phyloP scores from a whole-genome alignment of 768 basidiomycete genomes.

The Mycena filopes region DNA sequence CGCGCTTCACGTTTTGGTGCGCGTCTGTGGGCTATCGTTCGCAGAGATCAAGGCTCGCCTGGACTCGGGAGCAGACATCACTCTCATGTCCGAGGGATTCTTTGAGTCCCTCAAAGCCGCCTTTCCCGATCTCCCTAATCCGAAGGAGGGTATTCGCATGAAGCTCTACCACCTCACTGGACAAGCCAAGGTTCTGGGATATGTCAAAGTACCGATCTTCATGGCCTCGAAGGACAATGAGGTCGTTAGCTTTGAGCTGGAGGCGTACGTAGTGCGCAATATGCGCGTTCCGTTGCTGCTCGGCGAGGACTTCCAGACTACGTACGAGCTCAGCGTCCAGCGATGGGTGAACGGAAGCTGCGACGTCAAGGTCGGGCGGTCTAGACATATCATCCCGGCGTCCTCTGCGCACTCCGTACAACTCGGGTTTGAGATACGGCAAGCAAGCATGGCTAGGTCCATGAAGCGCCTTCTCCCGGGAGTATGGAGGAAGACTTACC shows the following conservation, averaged over 20 bases:
- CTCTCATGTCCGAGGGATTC: too few species aligned
- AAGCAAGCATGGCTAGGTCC: neutral
- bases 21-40: too few species aligned
- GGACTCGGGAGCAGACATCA: too few species aligned
- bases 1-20: too few species aligned
- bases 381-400: neutral
- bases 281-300: slow-evolving; percentile 38
- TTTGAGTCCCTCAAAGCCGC: too few species aligned
- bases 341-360: slow-evolving; percentile 12
- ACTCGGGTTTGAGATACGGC: slow-evolving; percentile 11
- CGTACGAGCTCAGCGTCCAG: slow-evolving; percentile 31
- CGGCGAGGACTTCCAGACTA: slow-evolving; percentile 22
- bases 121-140: too few species aligned
- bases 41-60: too few species aligned
- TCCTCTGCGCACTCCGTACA: slow-evolving; percentile 18
- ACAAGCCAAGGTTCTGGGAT: slow-evolving; percentile 33
- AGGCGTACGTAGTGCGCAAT: slow-evolving; percentile 36
- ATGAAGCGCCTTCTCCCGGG: too few species aligned
- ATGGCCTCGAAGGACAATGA: neutral
- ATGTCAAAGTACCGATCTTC: slow-evolving; percentile 24
- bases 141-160: too few species aligned
- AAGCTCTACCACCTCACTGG: too few species aligned
- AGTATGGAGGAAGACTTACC: neutral
- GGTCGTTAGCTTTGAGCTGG: slow-evolving; percentile 22
- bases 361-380: slow-evolving; percentile 7